Percentiles rank a stretch among this genome's conserved stretches.
Evolutionary conservation across 495 filamentous ascomycete genomes (phyloP).

Genomic region (Penicillium lividum): DNA sequence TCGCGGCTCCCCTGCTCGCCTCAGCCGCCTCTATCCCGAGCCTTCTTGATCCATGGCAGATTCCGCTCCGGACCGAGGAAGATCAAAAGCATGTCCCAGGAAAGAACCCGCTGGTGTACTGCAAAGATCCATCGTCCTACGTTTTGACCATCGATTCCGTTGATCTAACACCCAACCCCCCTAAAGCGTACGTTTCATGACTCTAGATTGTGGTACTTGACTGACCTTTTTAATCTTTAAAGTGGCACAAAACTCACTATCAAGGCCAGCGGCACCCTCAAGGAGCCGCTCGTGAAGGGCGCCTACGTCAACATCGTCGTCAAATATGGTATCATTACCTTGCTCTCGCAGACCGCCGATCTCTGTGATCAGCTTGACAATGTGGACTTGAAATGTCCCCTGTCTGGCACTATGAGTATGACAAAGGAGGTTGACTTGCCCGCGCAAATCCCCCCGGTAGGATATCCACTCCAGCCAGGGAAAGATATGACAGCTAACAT

Average conservation of each 20-base stretch:
- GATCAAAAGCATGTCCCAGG: slow-evolving; percentile 35
- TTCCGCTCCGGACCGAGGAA: slow-evolving; percentile 23
- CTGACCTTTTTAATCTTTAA: slow-evolving; percentile 18
- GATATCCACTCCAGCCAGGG: slow-evolving; percentile 28
- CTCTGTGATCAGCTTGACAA: slow-evolving; percentile 87
- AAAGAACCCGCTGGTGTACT: slow-evolving; percentile 60
- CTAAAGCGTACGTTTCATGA: slow-evolving; percentile 67
- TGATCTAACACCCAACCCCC: slow-evolving; percentile 83
- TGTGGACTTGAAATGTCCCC: slow-evolving; percentile 85
- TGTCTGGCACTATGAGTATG: slow-evolving; percentile 70
- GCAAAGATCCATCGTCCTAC: slow-evolving; percentile 59
- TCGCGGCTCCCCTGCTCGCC: slow-evolving; percentile 34
- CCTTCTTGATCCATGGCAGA: slow-evolving; percentile 36
- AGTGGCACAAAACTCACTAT: slow-evolving; percentile 83
- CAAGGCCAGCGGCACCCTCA: slow-evolving; percentile 70
- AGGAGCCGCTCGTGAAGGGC: slow-evolving; percentile 67
- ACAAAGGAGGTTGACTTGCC: slow-evolving; percentile 84
- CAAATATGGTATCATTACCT: slow-evolving; percentile 87
- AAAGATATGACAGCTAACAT: slow-evolving; percentile 2
- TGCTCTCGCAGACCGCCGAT: slow-evolving; percentile 75
- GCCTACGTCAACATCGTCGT: slow-evolving; percentile 79
- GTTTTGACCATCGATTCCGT: slow-evolving; percentile 76
- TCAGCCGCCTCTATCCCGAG: slow-evolving; percentile 31
- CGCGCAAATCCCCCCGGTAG: slow-evolving; percentile 83
- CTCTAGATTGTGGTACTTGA: neutral